A percentile compares a stretch with the other conserved stretches of the same genome.
Conservation (phyloP, 2,329 filamentous ascomycete species). For the Ilyonectria sp. region DNA sequence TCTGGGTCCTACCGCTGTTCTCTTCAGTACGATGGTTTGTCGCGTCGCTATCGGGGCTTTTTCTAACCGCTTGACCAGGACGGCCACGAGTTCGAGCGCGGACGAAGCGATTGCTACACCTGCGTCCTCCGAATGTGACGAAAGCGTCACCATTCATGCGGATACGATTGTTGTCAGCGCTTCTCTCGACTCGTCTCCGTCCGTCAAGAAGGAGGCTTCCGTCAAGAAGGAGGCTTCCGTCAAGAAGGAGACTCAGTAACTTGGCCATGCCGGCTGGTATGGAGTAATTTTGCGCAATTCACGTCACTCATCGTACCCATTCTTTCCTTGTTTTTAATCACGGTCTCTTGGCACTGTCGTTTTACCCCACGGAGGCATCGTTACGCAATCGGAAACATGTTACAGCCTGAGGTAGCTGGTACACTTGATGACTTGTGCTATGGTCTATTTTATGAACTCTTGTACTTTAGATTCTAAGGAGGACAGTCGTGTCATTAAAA, state of each 20-base stretch:
- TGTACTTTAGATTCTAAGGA: constrained; percentile 59
- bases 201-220: constrained; percentile 57
- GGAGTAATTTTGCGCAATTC: constrained; percentile 9
- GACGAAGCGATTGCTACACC: constrained; percentile 58
- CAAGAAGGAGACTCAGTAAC: constrained; percentile 49
- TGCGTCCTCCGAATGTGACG: constrained; percentile 65
- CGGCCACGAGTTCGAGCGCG: constrained; percentile 57
- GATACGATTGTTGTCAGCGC: constrained; percentile 63
- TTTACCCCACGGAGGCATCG: constrained; percentile 43
- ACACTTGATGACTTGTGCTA: constrained; percentile 50
- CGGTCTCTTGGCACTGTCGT: constrained; percentile 39
- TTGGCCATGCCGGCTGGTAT: background rate
- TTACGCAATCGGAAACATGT: constrained; percentile 55
- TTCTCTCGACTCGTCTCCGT: constrained; percentile 63
- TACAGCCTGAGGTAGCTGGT: constrained; percentile 55
- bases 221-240: constrained; percentile 47
- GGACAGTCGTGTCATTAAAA: constrained; percentile 43
- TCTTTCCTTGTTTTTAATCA: constrained; percentile 31
- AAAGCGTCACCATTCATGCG: constrained; percentile 69
- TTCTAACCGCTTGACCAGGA: constrained; percentile 56
- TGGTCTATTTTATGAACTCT: constrained; percentile 54
- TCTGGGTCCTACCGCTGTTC: constrained; percentile 53
- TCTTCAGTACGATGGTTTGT: constrained; percentile 54
- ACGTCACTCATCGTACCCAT: constrained; percentile 11
- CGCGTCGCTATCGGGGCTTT: constrained; percentile 41